Evolutionary conservation across 1,284 basidiomycete species (phyloP), one percentile per base, ranked within the genome.

Genomic region (Xerocomus amazonicus): DNA sequence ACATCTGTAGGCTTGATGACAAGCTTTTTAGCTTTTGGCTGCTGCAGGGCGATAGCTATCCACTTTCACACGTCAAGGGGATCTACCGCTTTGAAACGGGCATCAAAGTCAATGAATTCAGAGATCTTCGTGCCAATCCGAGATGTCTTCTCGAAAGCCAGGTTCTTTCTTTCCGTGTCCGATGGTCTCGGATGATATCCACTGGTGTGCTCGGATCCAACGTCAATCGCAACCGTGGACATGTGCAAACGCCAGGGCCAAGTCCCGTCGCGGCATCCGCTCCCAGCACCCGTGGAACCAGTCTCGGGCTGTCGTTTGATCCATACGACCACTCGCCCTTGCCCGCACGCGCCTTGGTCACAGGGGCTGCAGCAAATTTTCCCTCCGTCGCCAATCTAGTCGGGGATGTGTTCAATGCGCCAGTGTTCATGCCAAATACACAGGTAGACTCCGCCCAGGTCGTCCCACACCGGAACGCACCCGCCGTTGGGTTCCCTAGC

Each of bases 1-100:
- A 8, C 26, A 13, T 31, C 31, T 12, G 13, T 57, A 90, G 89
- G 8, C 80, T 92, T 45, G 90, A 92, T 59, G 87, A 92, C 70
- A 92, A 92, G 63, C 76, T 90, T 3, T 92, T 90, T 68, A 85
- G 84, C 52, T 90, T 90, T 74, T 92, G 88, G 85, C 77, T 89
- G 52, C 75, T 91, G 6, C 89, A 91, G 65, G 81, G 80, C 17
- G 89, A 92, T 58, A 76, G 76, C 47, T 82, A 78, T 60, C 83
- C 85, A 1, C 77, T 83, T 55, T 80, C 83, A 0, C 84, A 84
- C 54, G 84, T 89, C 54, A 90, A 90, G 61, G 89, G 88, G n/a
- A 88, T 91, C 58, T 88, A 81, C 66, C 81, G 90, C 23, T 91
- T 91, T 67, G 88, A 91, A 65, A 88, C 82, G 0, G 90, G 90